phyloP scores from a whole-genome alignment of 495 filamentous ascomycete genomes.

The Podospora tetraspora region DNA sequence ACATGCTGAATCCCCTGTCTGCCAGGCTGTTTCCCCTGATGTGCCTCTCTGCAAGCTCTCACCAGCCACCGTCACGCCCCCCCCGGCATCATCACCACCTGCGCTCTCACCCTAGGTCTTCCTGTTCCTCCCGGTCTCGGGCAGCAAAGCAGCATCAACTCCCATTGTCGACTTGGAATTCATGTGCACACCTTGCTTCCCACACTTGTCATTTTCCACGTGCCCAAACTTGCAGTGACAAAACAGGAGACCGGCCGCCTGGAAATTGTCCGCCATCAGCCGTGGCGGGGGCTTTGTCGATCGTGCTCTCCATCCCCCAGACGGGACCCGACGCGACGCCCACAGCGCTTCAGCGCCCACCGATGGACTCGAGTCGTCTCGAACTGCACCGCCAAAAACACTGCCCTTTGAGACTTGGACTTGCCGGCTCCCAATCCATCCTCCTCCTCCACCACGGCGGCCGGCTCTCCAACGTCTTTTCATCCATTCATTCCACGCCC shows the following conservation, averaged over 20 bases:
- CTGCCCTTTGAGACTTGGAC: background rate
- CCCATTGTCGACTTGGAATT: background rate
- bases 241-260: constrained; percentile 13
- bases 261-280: constrained; percentile 31
- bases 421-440: background rate
- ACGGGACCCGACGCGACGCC: background rate
- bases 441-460: background rate
- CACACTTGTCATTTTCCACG: background rate
- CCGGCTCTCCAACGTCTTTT: background rate
- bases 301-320: constrained; percentile 22
- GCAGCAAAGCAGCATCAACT: background rate
- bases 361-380: constrained; percentile 15
- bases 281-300: constrained; percentile 29
- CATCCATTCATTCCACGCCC: background rate
- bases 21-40: background rate
- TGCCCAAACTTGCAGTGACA: background rate
- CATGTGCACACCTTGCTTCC: too few species aligned
- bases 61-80: background rate
- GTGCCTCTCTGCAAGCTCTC: background rate
- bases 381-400: background rate
- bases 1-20: background rate
- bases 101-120: too few species aligned
- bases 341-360: background rate
- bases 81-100: background rate
- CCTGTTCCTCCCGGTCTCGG: background rate